These are phyloP conservation scores for Solanum rostratum DNA, from an alignment of 257 asterid species.

Conservation along the genomic window DNA sequence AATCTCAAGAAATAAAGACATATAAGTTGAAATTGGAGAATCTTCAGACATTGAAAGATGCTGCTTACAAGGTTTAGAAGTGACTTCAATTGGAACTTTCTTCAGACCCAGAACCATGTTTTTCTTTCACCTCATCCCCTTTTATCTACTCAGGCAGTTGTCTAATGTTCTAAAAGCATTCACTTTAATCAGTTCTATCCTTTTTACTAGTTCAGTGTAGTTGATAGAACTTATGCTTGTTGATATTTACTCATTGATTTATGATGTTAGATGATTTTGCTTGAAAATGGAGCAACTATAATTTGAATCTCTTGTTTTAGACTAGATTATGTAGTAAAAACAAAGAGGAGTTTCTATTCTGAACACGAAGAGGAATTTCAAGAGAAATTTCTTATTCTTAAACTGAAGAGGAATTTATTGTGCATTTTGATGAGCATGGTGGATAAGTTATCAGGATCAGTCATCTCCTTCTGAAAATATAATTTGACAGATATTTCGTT, in stretches of 20 bases:
- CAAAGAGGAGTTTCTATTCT: not conserved
- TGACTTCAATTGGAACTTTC: not conserved
- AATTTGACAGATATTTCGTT: not conserved
- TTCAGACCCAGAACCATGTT: not conserved
- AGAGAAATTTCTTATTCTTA: not conserved
- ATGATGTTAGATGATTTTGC: not conserved
- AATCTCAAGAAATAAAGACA: conserved; percentile 83
- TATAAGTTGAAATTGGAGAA: conserved; percentile 86
- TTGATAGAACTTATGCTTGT: not conserved
- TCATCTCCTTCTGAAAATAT: not conserved
- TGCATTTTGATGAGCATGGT: not conserved
- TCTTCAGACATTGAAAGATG: conserved; percentile 83
- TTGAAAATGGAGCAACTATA: not conserved
- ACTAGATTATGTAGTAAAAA: not conserved
- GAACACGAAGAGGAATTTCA: not conserved
- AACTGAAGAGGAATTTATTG: not conserved
- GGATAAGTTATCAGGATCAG: not conserved
- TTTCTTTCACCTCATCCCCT: not conserved
- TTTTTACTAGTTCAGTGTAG: not conserved
- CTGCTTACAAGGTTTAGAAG: conserved; percentile 75
- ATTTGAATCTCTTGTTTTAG: not conserved
- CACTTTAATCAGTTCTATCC: not conserved
- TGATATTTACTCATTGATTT: not conserved
- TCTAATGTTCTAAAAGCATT: not conserved
- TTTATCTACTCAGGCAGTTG: not conserved